Percentiles rank a stretch among this genome's conserved stretches.
These are phyloP conservation scores for Apiotrichum siamense DNA, from an alignment of 1,284 basidiomycete genomes.

Conservation along the genomic window DNA sequence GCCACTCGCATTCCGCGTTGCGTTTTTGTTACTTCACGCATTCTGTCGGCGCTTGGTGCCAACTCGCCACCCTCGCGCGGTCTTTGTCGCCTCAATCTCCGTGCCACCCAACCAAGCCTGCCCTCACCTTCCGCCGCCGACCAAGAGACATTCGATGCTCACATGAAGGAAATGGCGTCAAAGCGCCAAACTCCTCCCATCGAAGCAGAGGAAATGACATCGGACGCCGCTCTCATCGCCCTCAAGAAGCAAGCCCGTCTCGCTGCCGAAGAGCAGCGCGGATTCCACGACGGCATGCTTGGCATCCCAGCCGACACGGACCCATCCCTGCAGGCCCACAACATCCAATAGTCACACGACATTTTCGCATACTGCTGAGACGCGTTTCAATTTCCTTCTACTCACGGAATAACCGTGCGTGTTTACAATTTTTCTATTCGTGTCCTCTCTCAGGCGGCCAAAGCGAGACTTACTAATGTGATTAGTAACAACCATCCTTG, in stretches of 20 bases:
- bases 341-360: too few species aligned
- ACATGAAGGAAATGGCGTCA: conserved; percentile 3
- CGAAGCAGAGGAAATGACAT: conserved; percentile 7
- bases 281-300: not conserved
- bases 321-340: too few species aligned
- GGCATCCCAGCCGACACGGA: too few species aligned
- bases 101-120: not conserved
- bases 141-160: conserved; percentile 8
- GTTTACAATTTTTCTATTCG: too few species aligned
- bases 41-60: not conserved
- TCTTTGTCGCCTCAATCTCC: conserved; percentile 1
- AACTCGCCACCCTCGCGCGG: not conserved
- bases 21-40: too few species aligned
- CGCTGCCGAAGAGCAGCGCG: not conserved
- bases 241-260: not conserved
- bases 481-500: too few species aligned
- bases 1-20: too few species aligned
- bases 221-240: conserved; percentile 6
- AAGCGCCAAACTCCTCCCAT: not conserved
- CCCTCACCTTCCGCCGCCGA: not conserved
- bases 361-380: too few species aligned
- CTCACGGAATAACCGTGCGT: too few species aligned
- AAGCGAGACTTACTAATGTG: too few species aligned
- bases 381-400: too few species aligned
- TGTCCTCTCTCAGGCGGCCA: too few species aligned